Conservation (phyloP, 768 basidiomycete genomes). For the Tulasnella sp. region DNA sequence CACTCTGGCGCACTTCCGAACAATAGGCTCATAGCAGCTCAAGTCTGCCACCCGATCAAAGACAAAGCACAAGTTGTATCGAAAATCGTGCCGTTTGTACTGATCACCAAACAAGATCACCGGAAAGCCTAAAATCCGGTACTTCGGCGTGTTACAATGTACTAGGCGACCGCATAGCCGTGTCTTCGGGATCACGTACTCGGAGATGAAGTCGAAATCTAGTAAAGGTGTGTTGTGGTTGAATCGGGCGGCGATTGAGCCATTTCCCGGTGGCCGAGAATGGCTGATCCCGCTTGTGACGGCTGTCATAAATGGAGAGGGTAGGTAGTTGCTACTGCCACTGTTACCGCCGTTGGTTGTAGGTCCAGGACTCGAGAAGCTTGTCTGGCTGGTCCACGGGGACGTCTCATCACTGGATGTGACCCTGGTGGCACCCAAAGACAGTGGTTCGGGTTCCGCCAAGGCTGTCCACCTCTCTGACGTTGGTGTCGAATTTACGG, state of each 20-base stretch:
- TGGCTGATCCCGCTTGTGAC: not conserved
- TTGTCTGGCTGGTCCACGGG: not conserved
- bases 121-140: constrained; percentile 89
- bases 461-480: constrained; percentile 10
- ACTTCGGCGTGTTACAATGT: constrained; percentile 67
- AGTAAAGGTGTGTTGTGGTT: constrained; percentile 40
- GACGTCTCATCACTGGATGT: constrained; percentile 11
- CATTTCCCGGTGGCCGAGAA: not conserved
- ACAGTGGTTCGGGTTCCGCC: constrained; percentile 11
- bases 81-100: constrained; percentile 80
- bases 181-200: constrained; percentile 85
- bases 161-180: constrained; percentile 82
- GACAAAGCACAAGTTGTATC: constrained; percentile 93
- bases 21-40: constrained; percentile 91
- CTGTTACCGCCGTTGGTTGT: not conserved
- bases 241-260: constrained; percentile 4
- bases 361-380: not conserved
- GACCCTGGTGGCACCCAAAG: constrained; percentile 14
- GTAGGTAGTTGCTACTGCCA: not conserved
- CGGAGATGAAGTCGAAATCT: constrained; percentile 83
- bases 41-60: constrained; percentile 77
- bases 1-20: constrained; percentile 88
- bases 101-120: constrained; percentile 53
- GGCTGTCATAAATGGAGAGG: not conserved
- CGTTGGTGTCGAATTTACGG: constrained; percentile 28